Percentiles rank a stretch among this genome's conserved stretches.
Evolutionary conservation across 202 grass and related monocot genomes (phyloP).

Genomic region (Zoysia matrella): DNA sequence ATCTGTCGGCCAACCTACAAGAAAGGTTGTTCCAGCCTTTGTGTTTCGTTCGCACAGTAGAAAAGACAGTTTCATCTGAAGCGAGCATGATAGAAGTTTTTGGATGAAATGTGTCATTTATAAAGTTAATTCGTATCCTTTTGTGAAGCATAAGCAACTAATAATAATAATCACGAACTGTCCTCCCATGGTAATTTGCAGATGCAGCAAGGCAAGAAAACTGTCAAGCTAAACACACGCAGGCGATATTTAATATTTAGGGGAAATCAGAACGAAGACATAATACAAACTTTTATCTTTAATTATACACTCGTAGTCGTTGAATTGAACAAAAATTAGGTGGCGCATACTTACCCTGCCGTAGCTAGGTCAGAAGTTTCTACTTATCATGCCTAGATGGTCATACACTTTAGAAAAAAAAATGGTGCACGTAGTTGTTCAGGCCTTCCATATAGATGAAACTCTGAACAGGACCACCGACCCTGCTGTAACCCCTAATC

Average conservation of each 20-base stretch:
- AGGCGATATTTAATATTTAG: neutral
- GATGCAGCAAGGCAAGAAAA: neutral
- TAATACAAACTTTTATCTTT: neutral
- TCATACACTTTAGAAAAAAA: neutral
- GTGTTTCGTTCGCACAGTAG: neutral
- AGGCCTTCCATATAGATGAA: neutral
- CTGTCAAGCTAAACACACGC: neutral
- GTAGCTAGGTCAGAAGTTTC: neutral
- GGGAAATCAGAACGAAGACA: neutral
- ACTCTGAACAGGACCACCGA: neutral
- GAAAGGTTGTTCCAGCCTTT: slow-evolving; percentile 14
- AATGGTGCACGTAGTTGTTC: neutral
- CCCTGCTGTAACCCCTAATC: neutral
- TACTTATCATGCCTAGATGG: neutral
- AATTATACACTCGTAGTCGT: neutral
- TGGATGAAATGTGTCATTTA: neutral
- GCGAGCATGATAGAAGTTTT: neutral
- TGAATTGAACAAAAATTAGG: slow-evolving; percentile 8
- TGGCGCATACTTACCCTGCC: neutral
- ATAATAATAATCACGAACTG: neutral
- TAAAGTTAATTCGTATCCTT: neutral
- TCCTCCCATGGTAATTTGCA: slow-evolving; percentile 9
- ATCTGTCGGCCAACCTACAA: slow-evolving; percentile 35
- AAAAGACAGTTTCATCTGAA: slow-evolving; percentile 24
- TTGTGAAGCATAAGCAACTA: neutral